Percentiles rank a stretch among this genome's conserved stretches.
Conservation (phyloP, 2,329 filamentous ascomycete species). For the Trichoderma sp. region DNA sequence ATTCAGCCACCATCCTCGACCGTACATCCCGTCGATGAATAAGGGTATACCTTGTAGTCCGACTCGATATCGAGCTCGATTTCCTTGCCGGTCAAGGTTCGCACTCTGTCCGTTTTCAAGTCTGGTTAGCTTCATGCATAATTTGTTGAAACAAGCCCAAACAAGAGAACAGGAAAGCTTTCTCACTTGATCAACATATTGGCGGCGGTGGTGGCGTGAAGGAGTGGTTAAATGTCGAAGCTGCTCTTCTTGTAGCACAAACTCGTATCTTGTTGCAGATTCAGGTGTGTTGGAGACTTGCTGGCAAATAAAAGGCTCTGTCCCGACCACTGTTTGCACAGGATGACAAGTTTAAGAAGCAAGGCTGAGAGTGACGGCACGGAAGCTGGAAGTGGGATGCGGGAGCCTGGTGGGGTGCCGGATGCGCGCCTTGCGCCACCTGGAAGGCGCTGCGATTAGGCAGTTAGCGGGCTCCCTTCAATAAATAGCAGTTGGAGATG, state of each 20-base stretch:
- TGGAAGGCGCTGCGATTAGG: background rate
- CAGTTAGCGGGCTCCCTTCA: background rate
- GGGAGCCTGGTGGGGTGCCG: constrained; percentile 24
- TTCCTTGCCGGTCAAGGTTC: constrained; percentile 97
- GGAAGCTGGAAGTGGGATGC: constrained; percentile 23
- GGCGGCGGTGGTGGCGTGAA: constrained; percentile 24
- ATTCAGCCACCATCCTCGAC: background rate
- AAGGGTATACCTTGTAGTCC: constrained; percentile 74
- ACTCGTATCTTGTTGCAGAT: background rate
- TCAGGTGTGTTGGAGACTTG: background rate
- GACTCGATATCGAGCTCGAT: constrained; percentile 97
- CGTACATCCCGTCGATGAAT: background rate
- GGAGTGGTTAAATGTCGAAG: background rate
- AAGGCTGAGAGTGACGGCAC: constrained; percentile 27
- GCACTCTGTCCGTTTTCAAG: constrained; percentile 65
- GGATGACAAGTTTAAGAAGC: constrained; percentile 7
- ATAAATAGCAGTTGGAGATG: background rate
- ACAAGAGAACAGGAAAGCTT: background rate
- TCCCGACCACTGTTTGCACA: constrained; percentile 1
- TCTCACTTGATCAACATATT: constrained; percentile 58
- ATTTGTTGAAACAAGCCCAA: background rate
- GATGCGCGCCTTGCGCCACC: constrained; percentile 13
- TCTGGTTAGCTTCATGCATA: constrained; percentile 33
- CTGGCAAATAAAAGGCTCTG: background rate
- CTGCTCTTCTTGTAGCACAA: background rate